These are phyloP conservation scores for Dactylorhiza incarnata DNA, from an alignment of 106 monocot species.

Conservation along the genomic window DNA sequence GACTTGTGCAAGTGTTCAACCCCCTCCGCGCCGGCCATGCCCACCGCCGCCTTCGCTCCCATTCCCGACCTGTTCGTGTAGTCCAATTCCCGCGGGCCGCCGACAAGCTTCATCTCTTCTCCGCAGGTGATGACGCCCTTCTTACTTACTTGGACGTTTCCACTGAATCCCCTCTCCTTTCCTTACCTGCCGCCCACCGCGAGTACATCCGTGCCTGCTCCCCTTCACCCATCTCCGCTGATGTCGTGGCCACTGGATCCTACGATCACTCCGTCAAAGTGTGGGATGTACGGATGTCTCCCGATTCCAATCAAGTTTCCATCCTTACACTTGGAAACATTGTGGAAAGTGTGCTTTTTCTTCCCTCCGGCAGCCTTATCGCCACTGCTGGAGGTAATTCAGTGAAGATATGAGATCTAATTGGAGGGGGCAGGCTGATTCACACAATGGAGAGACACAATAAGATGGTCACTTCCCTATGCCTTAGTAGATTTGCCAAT, in stretches of 20 bases:
- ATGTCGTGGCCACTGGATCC: constrained; percentile 77
- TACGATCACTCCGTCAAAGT: constrained; percentile 75
- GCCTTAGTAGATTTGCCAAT: constrained; percentile 29
- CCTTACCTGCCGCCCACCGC: constrained; percentile 64
- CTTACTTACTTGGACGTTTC: no score
- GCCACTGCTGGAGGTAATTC: constrained; percentile 81
- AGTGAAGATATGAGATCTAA: constrained; percentile 88
- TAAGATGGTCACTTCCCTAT: constrained; percentile 78
- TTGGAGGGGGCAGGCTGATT: constrained; percentile 65
- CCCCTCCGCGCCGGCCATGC: no score
- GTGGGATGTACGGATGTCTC: constrained; percentile 78
- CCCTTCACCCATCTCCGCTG: constrained; percentile 44
- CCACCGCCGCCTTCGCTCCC: no score
- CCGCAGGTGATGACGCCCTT: no score
- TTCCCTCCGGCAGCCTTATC: constrained; percentile 81
- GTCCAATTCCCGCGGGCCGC: no score
- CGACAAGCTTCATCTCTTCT: no score
- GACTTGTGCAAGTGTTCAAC: no score
- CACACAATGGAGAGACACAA: constrained; percentile 86
- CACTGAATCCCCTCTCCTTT: no score
- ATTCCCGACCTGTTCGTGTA: no score
- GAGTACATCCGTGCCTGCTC: constrained; percentile 54
- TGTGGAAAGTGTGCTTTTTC: constrained; percentile 68
- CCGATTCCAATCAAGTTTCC: no score
- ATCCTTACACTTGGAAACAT: constrained; percentile 67